phyloP scores from a whole-genome alignment of 768 basidiomycete genomes.

The Kockovaella imperatae region DNA sequence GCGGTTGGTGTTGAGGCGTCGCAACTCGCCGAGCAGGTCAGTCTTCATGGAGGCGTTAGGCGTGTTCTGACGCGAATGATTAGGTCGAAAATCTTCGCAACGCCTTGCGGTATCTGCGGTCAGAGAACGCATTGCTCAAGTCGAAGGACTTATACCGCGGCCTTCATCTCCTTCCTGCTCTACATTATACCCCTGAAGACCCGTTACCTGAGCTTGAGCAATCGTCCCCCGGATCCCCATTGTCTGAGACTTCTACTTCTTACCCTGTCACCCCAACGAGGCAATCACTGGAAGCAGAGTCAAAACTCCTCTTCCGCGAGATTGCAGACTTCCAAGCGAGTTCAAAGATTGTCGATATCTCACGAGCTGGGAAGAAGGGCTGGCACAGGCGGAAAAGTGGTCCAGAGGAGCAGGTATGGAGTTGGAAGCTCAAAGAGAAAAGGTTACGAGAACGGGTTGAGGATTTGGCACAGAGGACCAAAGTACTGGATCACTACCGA shows the following conservation, averaged over 20 bases:
- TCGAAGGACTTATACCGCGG: constrained; percentile 82
- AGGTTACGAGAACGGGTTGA: not conserved
- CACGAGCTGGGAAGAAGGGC: constrained; percentile 48
- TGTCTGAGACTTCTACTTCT: constrained; percentile 8
- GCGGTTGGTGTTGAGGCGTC: constrained; percentile 72
- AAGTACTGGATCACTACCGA: too few species aligned
- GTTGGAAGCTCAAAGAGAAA: constrained; percentile 49
- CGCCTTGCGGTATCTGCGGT: constrained; percentile 83
- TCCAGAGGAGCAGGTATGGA: constrained; percentile 72
- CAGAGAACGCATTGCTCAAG: constrained; percentile 87
- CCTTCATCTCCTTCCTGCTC: constrained; percentile 63
- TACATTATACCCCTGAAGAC: constrained; percentile 45
- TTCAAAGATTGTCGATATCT: constrained; percentile 78
- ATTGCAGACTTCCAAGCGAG: constrained; percentile 77
- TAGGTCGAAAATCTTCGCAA: constrained; percentile 85
- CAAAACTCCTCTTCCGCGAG: constrained; percentile 78
- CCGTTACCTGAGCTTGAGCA: constrained; percentile 44
- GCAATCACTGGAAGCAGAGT: constrained; percentile 66
- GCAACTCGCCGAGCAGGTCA: constrained; percentile 77
- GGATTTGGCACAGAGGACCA: constrained; percentile 36
- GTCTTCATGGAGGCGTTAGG: constrained; percentile 7
- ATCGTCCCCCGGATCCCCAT: constrained; percentile 63
- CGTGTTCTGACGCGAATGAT: not conserved
- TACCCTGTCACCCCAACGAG: constrained; percentile 15
- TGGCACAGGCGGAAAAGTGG: constrained; percentile 77